Evolutionary conservation across 2,329 filamentous ascomycete genomes (phyloP).

Genomic region (Ilyonectria robusta): DNA sequence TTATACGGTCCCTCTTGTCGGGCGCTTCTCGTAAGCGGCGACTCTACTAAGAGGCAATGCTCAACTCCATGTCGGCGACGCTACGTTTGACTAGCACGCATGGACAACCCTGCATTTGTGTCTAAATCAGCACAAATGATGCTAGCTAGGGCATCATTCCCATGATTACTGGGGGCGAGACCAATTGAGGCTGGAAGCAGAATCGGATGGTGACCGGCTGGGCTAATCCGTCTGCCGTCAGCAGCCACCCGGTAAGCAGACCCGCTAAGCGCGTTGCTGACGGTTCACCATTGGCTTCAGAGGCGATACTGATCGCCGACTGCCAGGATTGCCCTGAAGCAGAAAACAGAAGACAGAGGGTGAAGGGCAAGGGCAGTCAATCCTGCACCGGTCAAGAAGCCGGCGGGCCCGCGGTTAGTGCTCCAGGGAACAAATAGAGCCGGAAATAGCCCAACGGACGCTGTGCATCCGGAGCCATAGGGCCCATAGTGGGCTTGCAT

Average conservation of each 20-base stretch:
- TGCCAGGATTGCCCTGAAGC: background rate
- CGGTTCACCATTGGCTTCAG: background rate
- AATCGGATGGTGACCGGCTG: background rate
- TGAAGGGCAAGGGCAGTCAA: background rate
- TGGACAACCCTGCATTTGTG: background rate
- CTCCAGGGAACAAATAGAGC: too few species aligned
- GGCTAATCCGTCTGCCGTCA: background rate
- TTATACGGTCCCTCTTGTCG: background rate
- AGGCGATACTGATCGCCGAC: slow-evolving; percentile 3
- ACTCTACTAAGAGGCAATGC: background rate
- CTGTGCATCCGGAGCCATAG: too few species aligned
- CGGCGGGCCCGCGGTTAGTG: background rate
- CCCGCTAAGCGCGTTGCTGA: background rate
- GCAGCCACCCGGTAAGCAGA: slow-evolving; percentile 3
- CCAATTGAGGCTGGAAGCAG: background rate
- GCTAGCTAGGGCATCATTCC: background rate
- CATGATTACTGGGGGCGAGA: background rate
- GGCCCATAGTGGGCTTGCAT: too few species aligned
- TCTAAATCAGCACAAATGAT: background rate
- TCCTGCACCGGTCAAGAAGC: background rate
- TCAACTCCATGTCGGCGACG: background rate
- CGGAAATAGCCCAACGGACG: too few species aligned
- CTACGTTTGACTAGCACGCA: background rate
- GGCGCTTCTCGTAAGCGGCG: background rate
- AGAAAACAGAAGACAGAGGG: background rate